A percentile compares a stretch with the other conserved stretches of the same genome.
These are phyloP conservation scores for Penstemon newberryi DNA, from an alignment of 257 asterid genomes.

Conservation along the genomic window DNA sequence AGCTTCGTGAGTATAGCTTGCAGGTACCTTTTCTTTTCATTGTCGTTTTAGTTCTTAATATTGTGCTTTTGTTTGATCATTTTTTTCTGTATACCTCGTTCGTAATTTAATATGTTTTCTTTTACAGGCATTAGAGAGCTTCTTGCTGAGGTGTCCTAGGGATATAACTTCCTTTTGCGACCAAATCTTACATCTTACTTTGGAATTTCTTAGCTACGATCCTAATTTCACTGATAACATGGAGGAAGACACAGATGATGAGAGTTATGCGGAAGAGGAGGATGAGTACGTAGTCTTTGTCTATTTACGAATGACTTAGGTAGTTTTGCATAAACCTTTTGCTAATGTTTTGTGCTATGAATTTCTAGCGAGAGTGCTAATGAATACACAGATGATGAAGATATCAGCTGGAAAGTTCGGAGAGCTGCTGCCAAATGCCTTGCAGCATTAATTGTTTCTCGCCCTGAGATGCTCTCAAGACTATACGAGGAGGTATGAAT, in stretches of 20 bases:
- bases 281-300: slow-evolving; percentile 71
- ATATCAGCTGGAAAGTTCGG: slow-evolving; percentile 98
- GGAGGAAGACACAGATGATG: slow-evolving; percentile 97
- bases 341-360: slow-evolving; percentile 33
- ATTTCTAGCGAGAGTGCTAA: slow-evolving; percentile 86
- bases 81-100: slow-evolving; percentile 14
- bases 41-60: slow-evolving; percentile 4
- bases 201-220: slow-evolving; percentile 93
- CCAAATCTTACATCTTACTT: slow-evolving; percentile 73
- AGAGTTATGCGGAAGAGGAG: slow-evolving; percentile 85
- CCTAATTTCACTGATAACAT: slow-evolving; percentile 97
- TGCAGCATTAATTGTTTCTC: slow-evolving; percentile 87
- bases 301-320: slow-evolving; percentile 24
- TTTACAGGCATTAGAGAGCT: slow-evolving; percentile 90
- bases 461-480: slow-evolving; percentile 95
- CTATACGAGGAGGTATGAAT: slow-evolving; percentile 77
- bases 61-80: neutral
- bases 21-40: slow-evolving; percentile 54
- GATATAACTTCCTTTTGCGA: slow-evolving; percentile 85
- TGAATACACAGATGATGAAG: slow-evolving; percentile 98
- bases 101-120: slow-evolving; percentile 10
- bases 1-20: slow-evolving; percentile 95
- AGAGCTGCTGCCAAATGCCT: slow-evolving; percentile 99
- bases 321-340: slow-evolving; percentile 18
- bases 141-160: slow-evolving; percentile 89